Conservation (phyloP, 371 early-diverging fungal species). For the Catenaria anguillulae region DNA sequence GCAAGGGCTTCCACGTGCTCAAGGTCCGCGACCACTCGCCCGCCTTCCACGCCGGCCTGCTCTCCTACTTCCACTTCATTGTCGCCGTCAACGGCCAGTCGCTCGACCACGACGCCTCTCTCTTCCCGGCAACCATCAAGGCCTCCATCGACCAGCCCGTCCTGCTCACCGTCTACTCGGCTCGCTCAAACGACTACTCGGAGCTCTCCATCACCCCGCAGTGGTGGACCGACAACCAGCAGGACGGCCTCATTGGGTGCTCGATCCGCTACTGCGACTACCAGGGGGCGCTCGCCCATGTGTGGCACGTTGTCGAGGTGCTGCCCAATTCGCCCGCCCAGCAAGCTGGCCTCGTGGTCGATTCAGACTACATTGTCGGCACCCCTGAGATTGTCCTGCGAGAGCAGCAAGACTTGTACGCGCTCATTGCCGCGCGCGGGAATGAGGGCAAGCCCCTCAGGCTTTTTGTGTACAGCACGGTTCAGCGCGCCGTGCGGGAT, state of each 20-base stretch:
- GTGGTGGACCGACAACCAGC: background rate
- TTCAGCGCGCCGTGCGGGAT: background rate
- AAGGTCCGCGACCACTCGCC: slow-evolving; percentile 5
- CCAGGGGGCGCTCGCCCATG: slow-evolving; percentile 5
- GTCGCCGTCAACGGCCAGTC: slow-evolving; percentile 9
- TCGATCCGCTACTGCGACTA: slow-evolving; percentile 8
- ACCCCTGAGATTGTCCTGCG: slow-evolving; percentile 1
- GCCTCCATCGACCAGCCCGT: background rate
- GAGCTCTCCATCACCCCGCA: slow-evolving; percentile 1
- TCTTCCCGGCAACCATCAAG: slow-evolving; percentile 1
- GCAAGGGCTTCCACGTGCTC: background rate
- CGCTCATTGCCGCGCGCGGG: background rate
- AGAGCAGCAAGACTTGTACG: slow-evolving; percentile 2
- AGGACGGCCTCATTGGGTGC: slow-evolving; percentile 8
- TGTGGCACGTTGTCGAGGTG: slow-evolving; percentile 10
- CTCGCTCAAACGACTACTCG: background rate
- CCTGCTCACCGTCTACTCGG: slow-evolving; percentile 6
- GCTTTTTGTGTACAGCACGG: slow-evolving; percentile 8
- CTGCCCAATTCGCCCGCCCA: slow-evolving; percentile 9
- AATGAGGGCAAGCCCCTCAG: background rate
- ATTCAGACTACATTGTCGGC: slow-evolving; percentile 10
- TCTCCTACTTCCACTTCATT: slow-evolving; percentile 11
- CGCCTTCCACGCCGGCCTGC: slow-evolving; percentile 5
- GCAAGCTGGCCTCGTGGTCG: slow-evolving; percentile 4
- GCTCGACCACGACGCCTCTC: background rate